phyloP scores from a whole-genome alignment of 768 basidiomycete species.

The Clitopilus hobsonii region DNA sequence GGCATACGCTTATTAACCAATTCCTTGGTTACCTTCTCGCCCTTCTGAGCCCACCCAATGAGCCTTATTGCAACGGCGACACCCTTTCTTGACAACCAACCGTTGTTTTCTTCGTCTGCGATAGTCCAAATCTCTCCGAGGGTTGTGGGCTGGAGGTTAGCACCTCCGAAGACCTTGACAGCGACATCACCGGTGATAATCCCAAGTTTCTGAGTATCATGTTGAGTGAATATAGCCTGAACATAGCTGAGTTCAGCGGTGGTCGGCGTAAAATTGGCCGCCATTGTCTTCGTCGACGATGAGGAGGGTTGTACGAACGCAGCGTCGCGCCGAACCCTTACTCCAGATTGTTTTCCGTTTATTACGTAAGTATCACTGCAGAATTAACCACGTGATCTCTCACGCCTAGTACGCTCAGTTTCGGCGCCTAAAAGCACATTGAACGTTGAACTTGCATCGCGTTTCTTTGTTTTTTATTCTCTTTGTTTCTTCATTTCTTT shows the following conservation, averaged over 20 bases:
- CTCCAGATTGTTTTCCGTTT: not conserved
- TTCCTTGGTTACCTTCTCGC: constrained; percentile 59
- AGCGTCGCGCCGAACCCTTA: not conserved
- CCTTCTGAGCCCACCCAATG: constrained; percentile 91
- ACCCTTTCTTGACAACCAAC: constrained; percentile 84
- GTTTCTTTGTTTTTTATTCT: constrained; percentile 8
- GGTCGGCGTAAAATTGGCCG: constrained; percentile 40
- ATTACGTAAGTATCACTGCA: not conserved
- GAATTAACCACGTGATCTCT: not conserved
- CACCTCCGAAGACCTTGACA: constrained; percentile 78
- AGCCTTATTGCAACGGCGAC: constrained; percentile 86
- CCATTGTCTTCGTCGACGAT: constrained; percentile 29
- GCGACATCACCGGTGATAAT: constrained; percentile 90
- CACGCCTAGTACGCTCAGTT: not conserved
- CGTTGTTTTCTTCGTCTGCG: constrained; percentile 91
- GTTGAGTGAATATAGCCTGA: constrained; percentile 65
- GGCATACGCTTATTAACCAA: constrained; percentile 68
- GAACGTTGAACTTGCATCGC: constrained; percentile 3
- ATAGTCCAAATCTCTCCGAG: constrained; percentile 94
- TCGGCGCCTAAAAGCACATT: not conserved
- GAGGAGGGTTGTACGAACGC: constrained; percentile 8
- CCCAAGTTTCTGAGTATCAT: constrained; percentile 76
- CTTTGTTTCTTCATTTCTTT: constrained; percentile 11
- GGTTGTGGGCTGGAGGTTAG: constrained; percentile 69
- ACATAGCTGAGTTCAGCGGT: constrained; percentile 56